These are phyloP conservation scores for Fusarium nematophilum DNA, from an alignment of 2,329 filamentous ascomycete species.

Conservation along the genomic window DNA sequence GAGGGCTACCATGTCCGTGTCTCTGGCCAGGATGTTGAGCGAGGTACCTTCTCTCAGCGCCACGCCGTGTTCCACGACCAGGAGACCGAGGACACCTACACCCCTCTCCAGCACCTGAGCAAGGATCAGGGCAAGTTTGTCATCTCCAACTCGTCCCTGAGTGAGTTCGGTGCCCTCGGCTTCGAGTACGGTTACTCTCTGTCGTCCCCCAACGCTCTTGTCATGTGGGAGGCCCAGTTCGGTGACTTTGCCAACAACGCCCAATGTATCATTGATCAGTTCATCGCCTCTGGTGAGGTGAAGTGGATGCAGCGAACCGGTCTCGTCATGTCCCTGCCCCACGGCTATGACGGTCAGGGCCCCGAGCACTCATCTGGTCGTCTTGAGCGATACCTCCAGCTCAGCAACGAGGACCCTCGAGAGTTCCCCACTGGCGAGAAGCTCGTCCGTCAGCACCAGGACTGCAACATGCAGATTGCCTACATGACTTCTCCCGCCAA, in stretches of 20 bases:
- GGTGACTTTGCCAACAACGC: conserved; percentile 99
- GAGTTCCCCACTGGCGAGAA: conserved; percentile 90
- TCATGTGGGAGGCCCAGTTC: conserved; percentile 99
- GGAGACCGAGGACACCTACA: conserved; percentile 92
- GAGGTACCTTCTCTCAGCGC: conserved; percentile 98
- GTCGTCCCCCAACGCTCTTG: conserved; percentile 94
- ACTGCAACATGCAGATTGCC: conserved; percentile 99
- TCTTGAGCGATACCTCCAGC: conserved; percentile 96
- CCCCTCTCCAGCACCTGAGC: conserved; percentile 87
- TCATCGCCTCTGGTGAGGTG: conserved; percentile 95
- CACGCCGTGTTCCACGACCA: conserved; percentile 98
- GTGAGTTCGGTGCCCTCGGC: conserved; percentile 79
- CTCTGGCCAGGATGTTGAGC: conserved; percentile 98
- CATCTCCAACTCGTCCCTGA: conserved; percentile 93
- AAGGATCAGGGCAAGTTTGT: conserved; percentile 95
- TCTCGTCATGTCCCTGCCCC: conserved; percentile 93
- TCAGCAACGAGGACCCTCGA: conserved; percentile 96
- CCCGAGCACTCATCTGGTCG: conserved; percentile 98
- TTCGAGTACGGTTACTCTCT: conserved; percentile 99
- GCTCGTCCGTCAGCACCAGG: conserved; percentile 96
- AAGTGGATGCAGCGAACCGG: conserved; percentile 99
- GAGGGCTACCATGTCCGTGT: conserved; percentile 98
- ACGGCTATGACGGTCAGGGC: conserved; percentile 98
- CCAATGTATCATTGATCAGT: conserved; percentile 98
- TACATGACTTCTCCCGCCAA: conserved; percentile 98